Percentiles rank a stretch among this genome's conserved stretches.
Evolutionary conservation across 768 basidiomycete genomes (phyloP).

Genomic region (Mycena belliarum): DNA sequence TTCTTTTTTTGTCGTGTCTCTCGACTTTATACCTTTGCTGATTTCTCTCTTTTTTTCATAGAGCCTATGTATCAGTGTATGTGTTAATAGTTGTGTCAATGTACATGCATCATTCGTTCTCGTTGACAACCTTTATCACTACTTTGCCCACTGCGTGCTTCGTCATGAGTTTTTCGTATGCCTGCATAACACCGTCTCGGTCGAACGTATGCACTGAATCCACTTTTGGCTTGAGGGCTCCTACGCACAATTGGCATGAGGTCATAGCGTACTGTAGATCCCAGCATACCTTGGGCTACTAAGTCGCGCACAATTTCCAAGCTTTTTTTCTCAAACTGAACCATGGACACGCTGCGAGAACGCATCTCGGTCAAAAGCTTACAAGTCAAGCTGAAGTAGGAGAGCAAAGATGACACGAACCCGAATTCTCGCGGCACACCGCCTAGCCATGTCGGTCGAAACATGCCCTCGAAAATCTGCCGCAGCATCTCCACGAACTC

Average conservation of each 20-base stretch:
- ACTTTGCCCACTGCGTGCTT: constrained; percentile 55
- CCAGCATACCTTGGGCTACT: background rate
- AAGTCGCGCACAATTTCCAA: constrained; percentile 3
- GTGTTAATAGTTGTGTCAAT: too few species aligned
- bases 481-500: constrained; percentile 35
- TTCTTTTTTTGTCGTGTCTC: constrained; percentile 12
- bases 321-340: background rate
- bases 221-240: constrained; percentile 44
- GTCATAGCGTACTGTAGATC: too few species aligned
- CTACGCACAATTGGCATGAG: constrained; percentile 20
- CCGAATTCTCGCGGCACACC: constrained; percentile 48
- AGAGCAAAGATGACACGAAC: constrained; percentile 33
- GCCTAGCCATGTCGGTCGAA: constrained; percentile 53
- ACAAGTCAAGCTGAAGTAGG: background rate
- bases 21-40: background rate
- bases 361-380: too few species aligned
- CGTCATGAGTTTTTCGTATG: constrained; percentile 52
- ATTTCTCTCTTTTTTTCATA: background rate
- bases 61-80: too few species aligned
- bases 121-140: constrained; percentile 40
- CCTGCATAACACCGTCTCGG: constrained; percentile 42
- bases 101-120: too few species aligned
- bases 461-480: constrained; percentile 32
- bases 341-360: background rate
- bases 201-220: constrained; percentile 49